Base-by-base conservation (phyloP, 345 rosid species). In the Firmiana major region DNA sequence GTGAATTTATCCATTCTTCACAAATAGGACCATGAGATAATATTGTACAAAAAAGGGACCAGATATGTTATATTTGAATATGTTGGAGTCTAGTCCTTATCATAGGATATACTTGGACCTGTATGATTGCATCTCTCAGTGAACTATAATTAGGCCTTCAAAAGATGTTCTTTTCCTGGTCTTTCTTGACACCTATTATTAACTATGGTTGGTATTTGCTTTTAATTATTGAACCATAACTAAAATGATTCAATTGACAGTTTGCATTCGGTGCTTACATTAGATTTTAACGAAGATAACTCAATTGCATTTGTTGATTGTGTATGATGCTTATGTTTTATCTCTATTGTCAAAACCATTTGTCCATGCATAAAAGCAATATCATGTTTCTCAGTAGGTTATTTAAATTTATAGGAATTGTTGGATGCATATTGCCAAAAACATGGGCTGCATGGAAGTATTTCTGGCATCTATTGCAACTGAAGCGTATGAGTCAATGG, bases 371-470 rank as follows among this genome's bases (percentile, higher is more conserved):
- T 60, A 65, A 74, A 62, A 75, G 24, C 48, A 31, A 17, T 79
- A 36, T 13, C 66, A 69, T 68, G 51, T 76, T 63, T 72, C 79
- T 78, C 9, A 65, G 45, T 63, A 48, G 9, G 15, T 15, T 45
- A 38, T 68, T 51, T 71, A 12, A 64, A 46, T 74, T 67, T 77
- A 38, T 88, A 95, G 98, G 99, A 70, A 95, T 95, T 84, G 99
- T 95, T 81, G 99, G 99, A 68, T 94, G 97, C 71, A 90, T 95
- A 88, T 93, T 97, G 16, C 99, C 99, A n/a, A 89, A 84, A 85
- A 95, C 98, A 63, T 95, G 98, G 99, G 88, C 81, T 63, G 99
- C 99, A 92, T 95, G 94, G 98, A 95, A 78, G 90, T 86, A 73
- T 95, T 95, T 82, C 84, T 95, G 79, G 78, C 88, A 66, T 93